These are phyloP conservation scores for Firmiana major DNA, from an alignment of 345 rosid species.

Conservation along the genomic window DNA sequence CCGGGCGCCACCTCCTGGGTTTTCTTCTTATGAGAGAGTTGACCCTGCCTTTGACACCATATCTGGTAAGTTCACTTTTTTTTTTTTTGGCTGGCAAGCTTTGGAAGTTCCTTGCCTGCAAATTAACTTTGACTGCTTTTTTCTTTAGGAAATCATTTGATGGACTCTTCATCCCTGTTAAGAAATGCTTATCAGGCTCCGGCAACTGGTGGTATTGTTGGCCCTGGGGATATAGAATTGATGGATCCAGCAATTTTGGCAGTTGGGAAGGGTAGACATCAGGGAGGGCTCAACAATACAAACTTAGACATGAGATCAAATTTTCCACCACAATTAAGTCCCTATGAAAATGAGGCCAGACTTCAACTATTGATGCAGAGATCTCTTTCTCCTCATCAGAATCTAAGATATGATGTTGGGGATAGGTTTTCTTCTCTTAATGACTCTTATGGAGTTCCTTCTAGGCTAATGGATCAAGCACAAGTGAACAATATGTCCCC, in stretches of 20 bases:
- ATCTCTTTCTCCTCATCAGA: conserved; percentile 56
- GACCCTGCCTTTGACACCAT: conserved; percentile 42
- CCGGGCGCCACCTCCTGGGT: conserved; percentile 93
- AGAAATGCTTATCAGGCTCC: conserved; percentile 48
- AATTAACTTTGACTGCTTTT: conserved; percentile 11
- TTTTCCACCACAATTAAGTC: conserved; percentile 40
- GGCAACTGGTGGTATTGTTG: conserved; percentile 35
- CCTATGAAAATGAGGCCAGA: conserved; percentile 62
- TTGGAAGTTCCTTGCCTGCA: background rate
- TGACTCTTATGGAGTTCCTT: conserved; percentile 53
- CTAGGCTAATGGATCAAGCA: conserved; percentile 60
- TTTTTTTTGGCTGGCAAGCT: background rate
- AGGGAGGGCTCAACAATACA: conserved; percentile 43
- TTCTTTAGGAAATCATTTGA: conserved; percentile 46
- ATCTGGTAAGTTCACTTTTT: conserved; percentile 42
- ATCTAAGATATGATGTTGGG: conserved; percentile 46
- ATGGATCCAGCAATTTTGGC: conserved; percentile 94
- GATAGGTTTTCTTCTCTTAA: conserved; percentile 48
- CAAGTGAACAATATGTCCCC: conserved; percentile 48
- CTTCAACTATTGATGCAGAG: conserved; percentile 64
- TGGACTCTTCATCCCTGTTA: conserved; percentile 45
- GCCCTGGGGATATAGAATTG: conserved; percentile 64
- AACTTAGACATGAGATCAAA: conserved; percentile 57
- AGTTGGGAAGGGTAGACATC: conserved; percentile 76
- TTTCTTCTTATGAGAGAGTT: conserved; percentile 62